Base-by-base conservation (phyloP, 2,329 filamentous ascomycete species). In the Stagonosporopsis cucurbitacearum region DNA sequence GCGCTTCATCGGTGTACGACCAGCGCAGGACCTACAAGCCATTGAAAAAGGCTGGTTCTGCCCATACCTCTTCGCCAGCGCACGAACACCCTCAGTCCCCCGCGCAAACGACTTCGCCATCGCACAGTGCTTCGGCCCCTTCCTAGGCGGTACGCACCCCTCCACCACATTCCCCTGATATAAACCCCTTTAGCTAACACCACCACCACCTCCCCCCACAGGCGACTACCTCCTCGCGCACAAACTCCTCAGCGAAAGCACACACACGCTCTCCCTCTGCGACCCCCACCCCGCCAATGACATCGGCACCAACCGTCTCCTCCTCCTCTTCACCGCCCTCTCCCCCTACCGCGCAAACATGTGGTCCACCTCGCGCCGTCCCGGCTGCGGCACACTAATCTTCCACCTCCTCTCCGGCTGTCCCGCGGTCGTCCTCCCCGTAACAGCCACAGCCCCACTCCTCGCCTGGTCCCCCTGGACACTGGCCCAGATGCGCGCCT, bases 11-110 rank as follows among this genome's bases (percentile, higher is more conserved):
- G 68, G 69, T 13, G 63, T 71, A 4, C 67, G 65, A 53, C 67
- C 71, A 0, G 40, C 67, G 1, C 26, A 20, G 13, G 62, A 71
- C 46, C n/a, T 52, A 1, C 63, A 67, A 32, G 65, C 59, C 0
- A 75, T 71, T 42, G 72, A 69, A 30, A 75, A 76, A 46, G 74
- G 73, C 11, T 76, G 74, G 74, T 75, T 76, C 36, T 70, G 69
- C 54, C 74, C 74, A 8, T 76, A 76, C 56, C 57, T 76, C 0
- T 76, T 75, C 47, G 71, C 73, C 2, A 66, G 59, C 9, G 70
- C 69, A 4, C 51, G 74, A 19, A 75, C 73, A 9, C 73, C 73
- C 4, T 57, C 58, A 8, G 45, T 76, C 0, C 71, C 72, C 13
- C 45, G 74, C 1, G 57, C 63, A 1, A 71, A 71, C 26, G 74